Conservation (phyloP, 1,139 yeast species). For the Kurtzmaniella quercitrusa region DNA sequence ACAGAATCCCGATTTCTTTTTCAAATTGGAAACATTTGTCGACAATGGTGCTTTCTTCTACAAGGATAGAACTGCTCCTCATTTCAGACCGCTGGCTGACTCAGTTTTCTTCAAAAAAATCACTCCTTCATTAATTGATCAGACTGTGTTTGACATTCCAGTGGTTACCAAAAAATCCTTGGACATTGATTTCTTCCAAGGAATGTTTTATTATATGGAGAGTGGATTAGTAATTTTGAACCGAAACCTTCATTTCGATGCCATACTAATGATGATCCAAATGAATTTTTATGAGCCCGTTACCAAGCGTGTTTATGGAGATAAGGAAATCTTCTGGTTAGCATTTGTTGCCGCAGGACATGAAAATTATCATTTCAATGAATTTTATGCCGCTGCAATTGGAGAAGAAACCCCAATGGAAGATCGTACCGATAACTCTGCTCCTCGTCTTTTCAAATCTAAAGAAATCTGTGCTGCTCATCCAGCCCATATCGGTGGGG, state of each 20-base stretch:
- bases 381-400: constrained; percentile 25
- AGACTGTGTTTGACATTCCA: constrained; percentile 29
- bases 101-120: constrained; percentile 22
- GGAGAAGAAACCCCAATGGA: constrained; percentile 23
- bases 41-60: constrained; percentile 29
- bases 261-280: constrained; percentile 26
- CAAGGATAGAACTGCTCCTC: constrained; percentile 27
- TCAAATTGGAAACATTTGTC: constrained; percentile 22
- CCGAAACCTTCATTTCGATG: constrained; percentile 24
- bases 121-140: constrained; percentile 27
- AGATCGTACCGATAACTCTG: constrained; percentile 20
- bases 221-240: constrained; percentile 29
- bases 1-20: constrained; percentile 27
- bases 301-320: constrained; percentile 25
- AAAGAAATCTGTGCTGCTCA: constrained; percentile 41
- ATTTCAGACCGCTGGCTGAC: constrained; percentile 24
- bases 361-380: constrained; percentile 28
- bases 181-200: constrained; percentile 22
- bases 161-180: constrained; percentile 21
- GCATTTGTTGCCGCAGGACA: constrained; percentile 32
- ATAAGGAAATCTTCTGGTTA: constrained; percentile 34
- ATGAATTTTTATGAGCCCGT: constrained; percentile 25
- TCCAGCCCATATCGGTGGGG: constrained; percentile 39
- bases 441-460: constrained; percentile 13
- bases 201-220: constrained; percentile 31